A percentile compares a stretch with the other conserved stretches of the same genome.
phyloP scores from a whole-genome alignment of 2,329 filamentous ascomycete species.

The Aspergillus sp. region DNA sequence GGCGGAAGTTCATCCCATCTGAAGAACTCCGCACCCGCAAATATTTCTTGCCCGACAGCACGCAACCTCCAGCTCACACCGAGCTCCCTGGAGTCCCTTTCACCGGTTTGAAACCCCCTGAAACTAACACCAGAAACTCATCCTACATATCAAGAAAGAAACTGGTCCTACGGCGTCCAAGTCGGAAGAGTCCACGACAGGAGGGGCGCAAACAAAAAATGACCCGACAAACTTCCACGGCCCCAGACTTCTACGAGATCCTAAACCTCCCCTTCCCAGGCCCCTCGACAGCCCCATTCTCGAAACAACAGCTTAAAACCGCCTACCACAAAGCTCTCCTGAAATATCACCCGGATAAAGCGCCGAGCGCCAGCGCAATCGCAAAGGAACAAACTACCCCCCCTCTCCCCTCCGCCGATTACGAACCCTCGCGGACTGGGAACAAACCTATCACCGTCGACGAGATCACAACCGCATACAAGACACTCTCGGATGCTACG shows the following conservation, averaged over 20 bases:
- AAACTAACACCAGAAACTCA: background rate
- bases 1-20: background rate
- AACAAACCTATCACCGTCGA: constrained; percentile 49
- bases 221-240: constrained; percentile 13
- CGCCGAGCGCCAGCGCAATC: constrained; percentile 16
- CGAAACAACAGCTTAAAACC: constrained; percentile 48
- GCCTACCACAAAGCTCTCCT: constrained; percentile 61
- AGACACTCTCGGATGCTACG: constrained; percentile 48
- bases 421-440: background rate
- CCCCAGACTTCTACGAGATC: constrained; percentile 40
- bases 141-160: background rate
- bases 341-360: constrained; percentile 60
- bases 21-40: background rate
- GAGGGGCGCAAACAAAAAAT: constrained; percentile 11
- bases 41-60: background rate
- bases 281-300: constrained; percentile 23
- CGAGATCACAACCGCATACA: constrained; percentile 60
- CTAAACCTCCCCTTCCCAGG: constrained; percentile 37
- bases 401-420: background rate
- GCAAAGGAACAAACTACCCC: constrained; percentile 3
- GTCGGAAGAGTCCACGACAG: background rate
- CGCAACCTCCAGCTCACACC: background rate
- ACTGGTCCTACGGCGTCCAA: background rate
- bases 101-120: background rate
- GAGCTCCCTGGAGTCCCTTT: background rate